Conservation (phyloP, 352 stramenopile species). For the Stramenopiles sp. region DNA sequence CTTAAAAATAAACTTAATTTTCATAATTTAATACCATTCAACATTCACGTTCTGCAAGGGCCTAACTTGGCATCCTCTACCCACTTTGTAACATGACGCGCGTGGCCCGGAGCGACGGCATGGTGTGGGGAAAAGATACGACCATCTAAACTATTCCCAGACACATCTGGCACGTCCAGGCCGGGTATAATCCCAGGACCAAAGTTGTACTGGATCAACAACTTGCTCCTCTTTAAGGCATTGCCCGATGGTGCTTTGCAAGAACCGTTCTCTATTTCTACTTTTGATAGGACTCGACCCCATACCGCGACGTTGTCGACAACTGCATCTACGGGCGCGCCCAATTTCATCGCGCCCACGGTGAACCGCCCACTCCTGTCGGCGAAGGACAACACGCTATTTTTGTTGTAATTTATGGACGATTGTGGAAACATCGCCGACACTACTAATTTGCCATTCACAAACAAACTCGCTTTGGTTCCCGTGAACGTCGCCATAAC, state of each 20-base stretch:
- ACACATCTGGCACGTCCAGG: not conserved
- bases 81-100: not conserved
- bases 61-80: no score
- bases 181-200: not conserved
- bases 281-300: not conserved
- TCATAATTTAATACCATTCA: no score
- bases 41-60: no score
- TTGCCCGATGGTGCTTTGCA: not conserved
- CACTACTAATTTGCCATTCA: not conserved
- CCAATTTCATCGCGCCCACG: not conserved
- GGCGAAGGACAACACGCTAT: not conserved
- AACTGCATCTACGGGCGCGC: not conserved
- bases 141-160: constrained; percentile 1
- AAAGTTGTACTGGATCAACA: not conserved
- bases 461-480: not conserved
- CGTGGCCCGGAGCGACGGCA: not conserved
- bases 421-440: not conserved
- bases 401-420: not conserved
- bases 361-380: not conserved
- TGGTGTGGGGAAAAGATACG: not conserved
- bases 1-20: no score
- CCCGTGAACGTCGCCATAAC: not conserved
- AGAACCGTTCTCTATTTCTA: not conserved
- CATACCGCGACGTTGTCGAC: not conserved
- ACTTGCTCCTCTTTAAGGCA: not conserved